A percentile compares a stretch with the other conserved stretches of the same genome.
phyloP scores from a whole-genome alignment of 495 filamentous ascomycete species.

The Talaromyces proteolyticus region DNA sequence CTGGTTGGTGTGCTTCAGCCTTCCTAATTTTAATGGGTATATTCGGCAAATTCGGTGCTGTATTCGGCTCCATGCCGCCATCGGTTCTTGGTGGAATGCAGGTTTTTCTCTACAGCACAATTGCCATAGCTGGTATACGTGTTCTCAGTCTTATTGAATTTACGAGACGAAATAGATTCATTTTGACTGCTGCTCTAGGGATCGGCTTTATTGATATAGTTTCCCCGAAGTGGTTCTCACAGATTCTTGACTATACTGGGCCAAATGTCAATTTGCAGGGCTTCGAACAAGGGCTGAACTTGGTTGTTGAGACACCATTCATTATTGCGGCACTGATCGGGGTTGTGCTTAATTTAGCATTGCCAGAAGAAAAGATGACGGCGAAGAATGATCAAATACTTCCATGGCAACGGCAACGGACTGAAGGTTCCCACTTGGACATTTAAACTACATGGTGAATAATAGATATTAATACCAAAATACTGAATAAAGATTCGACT shows the following conservation, averaged over 20 bases:
- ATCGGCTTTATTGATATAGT: conserved; percentile 73
- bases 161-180: conserved; percentile 75
- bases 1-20: conserved; percentile 38
- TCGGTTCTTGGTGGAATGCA: conserved; percentile 83
- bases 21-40: conserved; percentile 79
- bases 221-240: conserved; percentile 62
- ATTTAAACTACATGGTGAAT: neutral
- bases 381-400: conserved; percentile 2
- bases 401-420: neutral
- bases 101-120: conserved; percentile 75
- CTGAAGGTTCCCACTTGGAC: neutral
- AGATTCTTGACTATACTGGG: conserved; percentile 63
- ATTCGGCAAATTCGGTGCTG: conserved; percentile 80
- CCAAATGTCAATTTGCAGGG: conserved; percentile 60
- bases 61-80: conserved; percentile 72
- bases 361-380: conserved; percentile 59
- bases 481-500: no score
- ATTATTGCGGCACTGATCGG: conserved; percentile 60
- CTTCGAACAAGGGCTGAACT: conserved; percentile 69
- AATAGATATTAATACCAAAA: no score
- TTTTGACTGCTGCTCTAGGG: conserved; percentile 66
- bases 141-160: conserved; percentile 71
- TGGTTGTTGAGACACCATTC: conserved; percentile 65
- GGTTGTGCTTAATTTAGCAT: conserved; percentile 59
- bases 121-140: conserved; percentile 72